Percentiles rank a stretch among this genome's conserved stretches.
Evolutionary conservation across 2,329 filamentous ascomycete genomes (phyloP).

Genomic region (Xylariaceae sp.): DNA sequence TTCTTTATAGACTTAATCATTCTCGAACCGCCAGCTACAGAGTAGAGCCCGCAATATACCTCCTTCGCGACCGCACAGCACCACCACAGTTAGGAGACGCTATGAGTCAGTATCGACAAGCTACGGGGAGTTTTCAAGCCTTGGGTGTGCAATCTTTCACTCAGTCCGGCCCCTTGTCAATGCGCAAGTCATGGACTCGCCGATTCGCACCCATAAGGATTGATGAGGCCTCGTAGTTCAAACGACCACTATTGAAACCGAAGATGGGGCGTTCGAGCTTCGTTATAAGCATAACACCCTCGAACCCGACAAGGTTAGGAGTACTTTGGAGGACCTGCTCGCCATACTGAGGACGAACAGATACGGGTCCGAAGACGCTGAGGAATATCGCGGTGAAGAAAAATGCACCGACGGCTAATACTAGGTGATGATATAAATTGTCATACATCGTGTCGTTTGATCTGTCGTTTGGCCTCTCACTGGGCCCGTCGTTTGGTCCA

Average conservation of each 20-base stretch:
- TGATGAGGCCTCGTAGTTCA: slow-evolving; percentile 37
- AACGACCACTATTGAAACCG: slow-evolving; percentile 32
- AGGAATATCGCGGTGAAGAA: slow-evolving; percentile 21
- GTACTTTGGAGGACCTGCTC: slow-evolving; percentile 34
- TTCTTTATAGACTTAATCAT: slow-evolving; percentile 34
- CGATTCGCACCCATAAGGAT: slow-evolving; percentile 28
- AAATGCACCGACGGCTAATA: slow-evolving; percentile 18
- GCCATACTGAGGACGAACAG: slow-evolving; percentile 30
- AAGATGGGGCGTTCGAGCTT: slow-evolving; percentile 38
- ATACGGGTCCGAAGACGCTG: slow-evolving; percentile 29
- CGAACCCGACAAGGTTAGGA: slow-evolving; percentile 38
- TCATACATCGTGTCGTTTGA: neutral
- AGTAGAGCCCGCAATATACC: slow-evolving; percentile 42
- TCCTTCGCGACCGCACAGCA: slow-evolving; percentile 41
- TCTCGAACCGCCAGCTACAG: slow-evolving; percentile 36
- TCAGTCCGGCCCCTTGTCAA: slow-evolving; percentile 35
- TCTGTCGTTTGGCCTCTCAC: too few relatives aligned
- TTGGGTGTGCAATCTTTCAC: slow-evolving; percentile 12
- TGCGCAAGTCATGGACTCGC: slow-evolving; percentile 29
- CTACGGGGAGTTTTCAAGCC: slow-evolving; percentile 20
- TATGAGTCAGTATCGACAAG: too few relatives aligned
- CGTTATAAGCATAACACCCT: slow-evolving; percentile 35
- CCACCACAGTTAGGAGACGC: slow-evolving; percentile 39
- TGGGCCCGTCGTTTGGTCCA: too few relatives aligned
- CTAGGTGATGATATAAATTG: slow-evolving; percentile 1